Evolutionary conservation across 345 rosid species (phyloP).

Genomic region (Turnera subulata): DNA sequence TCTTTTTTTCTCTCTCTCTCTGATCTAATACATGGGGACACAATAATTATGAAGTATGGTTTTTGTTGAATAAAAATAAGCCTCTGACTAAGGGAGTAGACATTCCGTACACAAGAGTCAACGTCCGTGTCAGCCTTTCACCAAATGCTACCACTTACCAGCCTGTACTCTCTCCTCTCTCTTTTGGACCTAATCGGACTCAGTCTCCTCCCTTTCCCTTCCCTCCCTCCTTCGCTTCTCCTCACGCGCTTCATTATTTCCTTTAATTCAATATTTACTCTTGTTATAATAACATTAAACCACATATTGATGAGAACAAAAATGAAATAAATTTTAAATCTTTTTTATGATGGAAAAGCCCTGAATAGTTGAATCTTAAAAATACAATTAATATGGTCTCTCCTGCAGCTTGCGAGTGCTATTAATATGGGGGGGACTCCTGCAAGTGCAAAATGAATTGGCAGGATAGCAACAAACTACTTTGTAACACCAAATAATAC

Average conservation of each 20-base stretch:
- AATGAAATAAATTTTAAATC: no score
- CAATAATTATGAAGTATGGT: not conserved
- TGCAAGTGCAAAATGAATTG: not conserved
- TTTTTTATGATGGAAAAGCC: no score
- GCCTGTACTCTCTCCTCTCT: slow-evolving; percentile 16
- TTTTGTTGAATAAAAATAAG: slow-evolving; percentile 1
- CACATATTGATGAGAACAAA: no score
- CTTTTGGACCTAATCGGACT: slow-evolving; percentile 1
- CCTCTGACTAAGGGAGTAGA: slow-evolving; percentile 13
- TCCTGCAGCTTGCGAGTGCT: no score
- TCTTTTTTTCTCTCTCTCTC: no score
- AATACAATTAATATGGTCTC: no score
- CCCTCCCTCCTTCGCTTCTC: not conserved
- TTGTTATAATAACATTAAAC: no score
- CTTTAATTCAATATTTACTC: no score
- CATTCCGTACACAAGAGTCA: slow-evolving; percentile 46
- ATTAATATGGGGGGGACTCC: not conserved
- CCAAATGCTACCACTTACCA: slow-evolving; percentile 25
- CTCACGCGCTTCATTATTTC: no score
- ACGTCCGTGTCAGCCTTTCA: slow-evolving; percentile 43
- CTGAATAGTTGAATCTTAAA: no score
- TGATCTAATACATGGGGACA: not conserved
- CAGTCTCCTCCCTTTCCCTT: not conserved
- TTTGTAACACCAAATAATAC: slow-evolving; percentile 23
- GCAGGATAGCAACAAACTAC: slow-evolving; percentile 5